Evolutionary conservation across 108 stramenopile genomes (phyloP).

Genomic region (Craspedostauros australis): DNA sequence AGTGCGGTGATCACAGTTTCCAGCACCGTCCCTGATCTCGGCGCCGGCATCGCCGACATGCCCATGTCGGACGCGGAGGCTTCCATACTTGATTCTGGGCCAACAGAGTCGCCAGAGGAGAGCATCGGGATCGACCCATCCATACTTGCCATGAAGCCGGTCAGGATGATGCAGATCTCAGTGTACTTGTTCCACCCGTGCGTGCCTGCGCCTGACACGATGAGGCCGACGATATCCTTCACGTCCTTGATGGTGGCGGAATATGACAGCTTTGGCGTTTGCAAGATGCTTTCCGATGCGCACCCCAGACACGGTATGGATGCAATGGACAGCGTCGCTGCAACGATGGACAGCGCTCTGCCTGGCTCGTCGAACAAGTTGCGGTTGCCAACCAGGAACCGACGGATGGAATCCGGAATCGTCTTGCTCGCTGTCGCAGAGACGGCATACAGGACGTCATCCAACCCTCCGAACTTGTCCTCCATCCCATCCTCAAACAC

Average conservation of each 20-base stretch:
- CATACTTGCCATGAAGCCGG: constrained; percentile 27
- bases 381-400: constrained; percentile 15
- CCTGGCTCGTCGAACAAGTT: constrained; percentile 18
- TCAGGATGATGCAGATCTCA: constrained; percentile 14
- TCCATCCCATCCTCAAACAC: constrained; percentile 27
- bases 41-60: not conserved
- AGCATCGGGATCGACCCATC: not conserved
- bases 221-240: constrained; percentile 4
- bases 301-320: constrained; percentile 25
- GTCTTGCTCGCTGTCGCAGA: constrained; percentile 13
- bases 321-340: constrained; percentile 15
- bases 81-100: not conserved
- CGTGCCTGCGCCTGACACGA: constrained; percentile 4
- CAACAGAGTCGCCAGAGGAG: not conserved
- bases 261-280: constrained; percentile 8
- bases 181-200: constrained; percentile 11
- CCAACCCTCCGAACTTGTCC: constrained; percentile 9
- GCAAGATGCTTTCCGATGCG: constrained; percentile 1
- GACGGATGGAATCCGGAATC: constrained; percentile 11
- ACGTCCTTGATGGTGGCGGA: constrained; percentile 6
- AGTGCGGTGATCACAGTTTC: constrained; percentile 20
- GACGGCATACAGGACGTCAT: constrained; percentile 32
- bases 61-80: not conserved
- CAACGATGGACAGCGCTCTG: constrained; percentile 11
- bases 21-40: constrained; percentile 17